Evolutionary conservation across 2,329 filamentous ascomycete genomes (phyloP).

Genomic region (Xylaria sp.): DNA sequence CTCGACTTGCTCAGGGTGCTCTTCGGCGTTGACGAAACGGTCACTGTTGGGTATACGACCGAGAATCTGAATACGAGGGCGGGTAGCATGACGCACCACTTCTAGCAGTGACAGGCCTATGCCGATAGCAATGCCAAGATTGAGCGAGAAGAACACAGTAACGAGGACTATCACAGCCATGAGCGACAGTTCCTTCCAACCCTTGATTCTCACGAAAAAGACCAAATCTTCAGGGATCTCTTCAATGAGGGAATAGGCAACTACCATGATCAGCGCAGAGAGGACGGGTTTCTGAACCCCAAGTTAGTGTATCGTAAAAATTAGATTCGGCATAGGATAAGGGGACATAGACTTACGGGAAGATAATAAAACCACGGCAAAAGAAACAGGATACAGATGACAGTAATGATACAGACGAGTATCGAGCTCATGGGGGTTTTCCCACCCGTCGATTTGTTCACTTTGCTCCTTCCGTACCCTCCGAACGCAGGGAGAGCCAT

Average conservation of each 20-base stretch:
- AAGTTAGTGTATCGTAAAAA: constrained; percentile 23
- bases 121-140: constrained; percentile 91
- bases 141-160: constrained; percentile 95
- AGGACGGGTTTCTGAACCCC: constrained; percentile 85
- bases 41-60: constrained; percentile 87
- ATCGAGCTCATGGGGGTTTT: constrained; percentile 94
- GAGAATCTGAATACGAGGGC: constrained; percentile 94
- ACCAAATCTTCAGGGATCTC: constrained; percentile 91
- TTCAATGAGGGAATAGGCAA: constrained; percentile 93
- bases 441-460: constrained; percentile 91
- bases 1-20: constrained; percentile 78
- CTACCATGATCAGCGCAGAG: constrained; percentile 92
- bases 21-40: constrained; percentile 86
- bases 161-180: constrained; percentile 92
- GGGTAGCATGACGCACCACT: constrained; percentile 89
- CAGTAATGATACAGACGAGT: constrained; percentile 82
- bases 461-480: constrained; percentile 94
- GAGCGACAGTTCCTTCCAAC: constrained; percentile 85
- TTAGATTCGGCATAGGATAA: not conserved
- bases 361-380: constrained; percentile 95
- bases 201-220: constrained; percentile 88
- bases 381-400: constrained; percentile 83
- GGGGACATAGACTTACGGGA: constrained; percentile 71
- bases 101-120: constrained; percentile 90
- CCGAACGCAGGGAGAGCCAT: constrained; percentile 94